Conservation (phyloP, 495 filamentous ascomycete genomes). For the Neurospora sublineolata region DNA sequence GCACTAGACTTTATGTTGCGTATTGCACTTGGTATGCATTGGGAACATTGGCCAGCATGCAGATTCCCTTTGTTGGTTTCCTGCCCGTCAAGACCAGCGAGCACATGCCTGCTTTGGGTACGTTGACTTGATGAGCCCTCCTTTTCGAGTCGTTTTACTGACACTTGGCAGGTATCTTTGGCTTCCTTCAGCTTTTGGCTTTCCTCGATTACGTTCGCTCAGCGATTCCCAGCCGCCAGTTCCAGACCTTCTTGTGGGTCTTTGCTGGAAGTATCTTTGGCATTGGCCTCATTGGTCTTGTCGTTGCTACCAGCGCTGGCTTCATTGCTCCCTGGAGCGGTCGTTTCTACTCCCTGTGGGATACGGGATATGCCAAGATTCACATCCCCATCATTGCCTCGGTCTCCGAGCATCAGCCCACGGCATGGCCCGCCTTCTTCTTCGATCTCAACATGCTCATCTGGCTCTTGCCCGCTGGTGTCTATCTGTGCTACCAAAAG, state of each 20-base stretch:
- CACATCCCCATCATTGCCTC: slow-evolving; percentile 99
- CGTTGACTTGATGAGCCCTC: slow-evolving; percentile 14
- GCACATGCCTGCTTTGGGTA: slow-evolving; percentile 95
- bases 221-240: slow-evolving; percentile 83
- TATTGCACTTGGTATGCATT: slow-evolving; percentile 98
- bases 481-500: slow-evolving; percentile 94
- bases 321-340: slow-evolving; percentile 97
- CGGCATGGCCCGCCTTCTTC: slow-evolving; percentile 99
- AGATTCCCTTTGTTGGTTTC: slow-evolving; percentile 98
- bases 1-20: slow-evolving; percentile 83
- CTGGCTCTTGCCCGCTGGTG: slow-evolving; percentile 97
- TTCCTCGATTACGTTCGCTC: slow-evolving; percentile 85
- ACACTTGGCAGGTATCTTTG: slow-evolving; percentile 68
- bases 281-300: slow-evolving; percentile 51
- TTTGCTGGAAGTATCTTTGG: slow-evolving; percentile 57
- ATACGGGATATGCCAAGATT: slow-evolving; percentile 97
- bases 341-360: slow-evolving; percentile 98
- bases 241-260: slow-evolving; percentile 78
- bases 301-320: slow-evolving; percentile 73
- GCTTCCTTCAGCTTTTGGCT: slow-evolving; percentile 84
- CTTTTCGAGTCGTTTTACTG: slow-evolving; percentile 10
- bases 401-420: slow-evolving; percentile 98
- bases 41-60: slow-evolving; percentile 96
- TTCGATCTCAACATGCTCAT: slow-evolving; percentile 97
- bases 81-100: slow-evolving; percentile 92